phyloP scores from a whole-genome alignment of 371 early-diverging fungal species.

The Mucor plumbeus region DNA sequence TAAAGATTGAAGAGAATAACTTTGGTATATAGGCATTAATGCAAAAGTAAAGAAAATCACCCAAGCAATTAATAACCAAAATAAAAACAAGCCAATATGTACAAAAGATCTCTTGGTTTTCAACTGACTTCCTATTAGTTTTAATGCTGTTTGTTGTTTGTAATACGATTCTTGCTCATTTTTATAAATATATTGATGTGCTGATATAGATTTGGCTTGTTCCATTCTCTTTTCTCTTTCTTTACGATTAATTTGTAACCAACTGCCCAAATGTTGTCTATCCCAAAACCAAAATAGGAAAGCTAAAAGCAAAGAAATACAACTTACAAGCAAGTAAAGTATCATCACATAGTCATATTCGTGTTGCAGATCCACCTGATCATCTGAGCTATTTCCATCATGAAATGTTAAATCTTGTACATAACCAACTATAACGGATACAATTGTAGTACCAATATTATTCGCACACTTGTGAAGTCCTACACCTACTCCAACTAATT shows the following conservation, averaged over 20 bases:
- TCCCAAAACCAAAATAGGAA: slow-evolving; percentile 45
- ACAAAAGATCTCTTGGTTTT: slow-evolving; percentile 29
- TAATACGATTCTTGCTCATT: slow-evolving; percentile 9
- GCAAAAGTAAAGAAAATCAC: slow-evolving; percentile 49
- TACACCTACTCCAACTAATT: slow-evolving; percentile 54
- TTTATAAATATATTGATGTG: slow-evolving; percentile 20
- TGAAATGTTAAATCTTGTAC: slow-evolving; percentile 56
- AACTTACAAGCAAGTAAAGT: slow-evolving; percentile 35
- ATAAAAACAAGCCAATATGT: slow-evolving; percentile 33
- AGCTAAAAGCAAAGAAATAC: slow-evolving; percentile 25
- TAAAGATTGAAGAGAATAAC: slow-evolving; percentile 15
- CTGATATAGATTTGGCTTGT: slow-evolving; percentile 22
- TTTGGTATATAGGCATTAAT: slow-evolving; percentile 50
- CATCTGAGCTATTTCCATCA: slow-evolving; percentile 43
- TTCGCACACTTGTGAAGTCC: slow-evolving; percentile 57
- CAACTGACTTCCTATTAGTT: slow-evolving; percentile 37
- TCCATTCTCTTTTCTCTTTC: slow-evolving; percentile 40
- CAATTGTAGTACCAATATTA: slow-evolving; percentile 57
- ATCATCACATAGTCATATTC: slow-evolving; percentile 45
- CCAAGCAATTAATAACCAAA: slow-evolving; percentile 50
- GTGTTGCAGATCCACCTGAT: slow-evolving; percentile 23
- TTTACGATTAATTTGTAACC: slow-evolving; percentile 42
- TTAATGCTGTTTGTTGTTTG: slow-evolving; percentile 22
- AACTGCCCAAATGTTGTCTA: slow-evolving; percentile 34
- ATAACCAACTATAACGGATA: slow-evolving; percentile 52